Evolutionary conservation across 345 rosid genomes (phyloP).

Genomic region (Angophora floribunda): DNA sequence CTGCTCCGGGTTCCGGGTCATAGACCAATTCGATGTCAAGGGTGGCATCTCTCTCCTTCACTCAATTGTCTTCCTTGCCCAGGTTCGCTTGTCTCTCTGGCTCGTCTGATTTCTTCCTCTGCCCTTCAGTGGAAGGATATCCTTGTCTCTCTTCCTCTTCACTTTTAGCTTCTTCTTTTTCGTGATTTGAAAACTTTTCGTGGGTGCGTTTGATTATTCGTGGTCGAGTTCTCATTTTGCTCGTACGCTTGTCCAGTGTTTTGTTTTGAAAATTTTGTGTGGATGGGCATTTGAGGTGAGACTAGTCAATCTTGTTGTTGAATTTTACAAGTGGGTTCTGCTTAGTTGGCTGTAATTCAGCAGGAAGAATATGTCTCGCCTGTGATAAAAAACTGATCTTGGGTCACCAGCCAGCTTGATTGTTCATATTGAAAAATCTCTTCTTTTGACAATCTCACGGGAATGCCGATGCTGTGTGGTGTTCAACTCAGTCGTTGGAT

Average conservation of each 20-base stretch:
- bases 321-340: neutral
- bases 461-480: neutral
- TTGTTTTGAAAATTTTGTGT: neutral
- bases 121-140: neutral
- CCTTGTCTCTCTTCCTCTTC: neutral
- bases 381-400: neutral
- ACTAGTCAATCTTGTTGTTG: neutral
- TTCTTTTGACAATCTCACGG: neutral
- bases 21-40: neutral
- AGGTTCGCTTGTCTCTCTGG: conserved; percentile 34
- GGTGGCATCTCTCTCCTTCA: conserved; percentile 63
- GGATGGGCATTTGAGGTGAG: neutral
- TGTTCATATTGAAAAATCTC: neutral
- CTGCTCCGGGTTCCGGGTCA: neutral
- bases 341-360: neutral
- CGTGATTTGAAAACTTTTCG: neutral
- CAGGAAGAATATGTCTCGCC: neutral
- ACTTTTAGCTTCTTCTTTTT: neutral
- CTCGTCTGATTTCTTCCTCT: neutral
- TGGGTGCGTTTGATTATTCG: too few species aligned
- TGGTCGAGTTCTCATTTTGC: neutral
- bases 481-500: neutral
- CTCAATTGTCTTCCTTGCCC: conserved; percentile 44
- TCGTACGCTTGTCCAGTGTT: neutral
- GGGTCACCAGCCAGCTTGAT: neutral